Evolutionary conservation across 345 rosid species (phyloP), one percentile per base, ranked within the genome.

Genomic region (Raphanus sativus): DNA sequence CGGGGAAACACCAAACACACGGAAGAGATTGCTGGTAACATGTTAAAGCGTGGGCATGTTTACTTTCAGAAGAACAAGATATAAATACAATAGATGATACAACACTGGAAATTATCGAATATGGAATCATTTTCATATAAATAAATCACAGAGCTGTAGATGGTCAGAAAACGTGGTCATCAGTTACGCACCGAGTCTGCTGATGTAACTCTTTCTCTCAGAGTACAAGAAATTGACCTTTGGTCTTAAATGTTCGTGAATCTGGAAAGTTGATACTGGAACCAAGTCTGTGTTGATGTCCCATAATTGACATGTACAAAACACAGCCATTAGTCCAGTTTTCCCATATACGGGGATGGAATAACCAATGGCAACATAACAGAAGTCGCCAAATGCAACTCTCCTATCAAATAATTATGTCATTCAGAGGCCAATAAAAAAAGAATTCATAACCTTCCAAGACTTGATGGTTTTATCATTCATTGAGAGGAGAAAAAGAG

Each of bases 101-200:
- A 94, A 80, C 98, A 94, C 83, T 94, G 97, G n/a, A 94, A 94
- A 83, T 94, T 94, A 83, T 94, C 97, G 65, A 94, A 92, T 81
- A 94, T 94, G 2, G 97, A 94, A 85, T 94, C 98, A 48, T 94
- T 94, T 84, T 94, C 98, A 69, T 94, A 94, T 75, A 92, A 87
- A 78, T 94, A 21, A 21, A 21, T 21, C 98, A 85, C 98, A 94
- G 33, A 94, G 85, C 98, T 92, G 91, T 72, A 79, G 40, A 67
- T 65, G 21, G 70, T 9, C 16, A 65, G 7, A 21, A 73, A 54
- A 26, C 9, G 25, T 7, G 28, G 33, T 26, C 36, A 71, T 21
- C 36, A 66, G 68, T 21, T 42, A 16, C 29, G 21, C 21, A 21
- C 21, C 21, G 21, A 58, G 61, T 64, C 59, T 58, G 66, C n/a